Evolutionary conservation across 2,329 filamentous ascomycete genomes (phyloP).

Genomic region (Elsinoe australis): DNA sequence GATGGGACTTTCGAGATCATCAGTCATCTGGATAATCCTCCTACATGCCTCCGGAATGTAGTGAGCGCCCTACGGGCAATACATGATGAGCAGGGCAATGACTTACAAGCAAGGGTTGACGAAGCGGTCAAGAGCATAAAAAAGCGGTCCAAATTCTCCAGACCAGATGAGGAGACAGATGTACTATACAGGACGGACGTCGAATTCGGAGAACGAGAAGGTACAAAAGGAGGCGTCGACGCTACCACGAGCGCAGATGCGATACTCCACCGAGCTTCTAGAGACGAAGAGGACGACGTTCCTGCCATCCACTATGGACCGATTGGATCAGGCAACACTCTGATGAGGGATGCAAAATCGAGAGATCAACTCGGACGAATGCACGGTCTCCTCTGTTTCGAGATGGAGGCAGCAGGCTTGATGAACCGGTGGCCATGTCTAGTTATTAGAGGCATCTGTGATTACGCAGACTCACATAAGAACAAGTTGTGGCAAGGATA

Average conservation of each 20-base stretch:
- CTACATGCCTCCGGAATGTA: not conserved
- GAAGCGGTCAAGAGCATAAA: not conserved
- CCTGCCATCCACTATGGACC: slow-evolving; percentile 33
- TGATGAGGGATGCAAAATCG: slow-evolving; percentile 15
- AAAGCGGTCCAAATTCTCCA: not conserved
- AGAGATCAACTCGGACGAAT: slow-evolving; percentile 9
- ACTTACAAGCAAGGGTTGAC: not conserved
- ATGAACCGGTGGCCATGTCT: slow-evolving; percentile 21
- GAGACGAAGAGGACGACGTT: slow-evolving; percentile 1
- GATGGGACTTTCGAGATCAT: not conserved
- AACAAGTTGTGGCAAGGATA: slow-evolving; percentile 23
- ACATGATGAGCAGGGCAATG: not conserved
- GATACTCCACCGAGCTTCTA: not conserved
- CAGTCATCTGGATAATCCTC: not conserved
- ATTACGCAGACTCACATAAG: slow-evolving; percentile 25
- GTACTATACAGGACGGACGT: not conserved
- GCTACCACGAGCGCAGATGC: not conserved
- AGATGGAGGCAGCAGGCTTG: slow-evolving; percentile 20
- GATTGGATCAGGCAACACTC: slow-evolving; percentile 34
- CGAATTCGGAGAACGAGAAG: no score
- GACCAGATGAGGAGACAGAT: not conserved
- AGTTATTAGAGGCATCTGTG: slow-evolving; percentile 25
- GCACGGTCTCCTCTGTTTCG: slow-evolving; percentile 19
- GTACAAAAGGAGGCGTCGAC: not conserved
- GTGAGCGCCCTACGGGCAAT: not conserved